These are phyloP conservation scores for Picea glauca DNA, from an alignment of 75 land plant species.

Conservation along the genomic window DNA sequence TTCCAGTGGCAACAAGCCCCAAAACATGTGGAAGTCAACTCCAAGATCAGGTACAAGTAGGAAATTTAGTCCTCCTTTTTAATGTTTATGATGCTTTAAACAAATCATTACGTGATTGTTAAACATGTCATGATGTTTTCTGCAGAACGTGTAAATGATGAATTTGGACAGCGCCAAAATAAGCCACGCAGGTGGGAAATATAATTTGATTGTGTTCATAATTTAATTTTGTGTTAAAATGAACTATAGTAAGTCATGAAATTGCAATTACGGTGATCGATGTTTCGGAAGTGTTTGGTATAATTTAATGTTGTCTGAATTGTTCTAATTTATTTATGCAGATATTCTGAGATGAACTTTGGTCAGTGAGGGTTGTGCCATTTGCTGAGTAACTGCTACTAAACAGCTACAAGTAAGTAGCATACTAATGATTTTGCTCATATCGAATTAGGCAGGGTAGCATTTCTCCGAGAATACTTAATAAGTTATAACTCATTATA, in stretches of 20 bases:
- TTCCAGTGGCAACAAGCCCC: background rate
- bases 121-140: background rate
- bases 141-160: conserved; percentile 50
- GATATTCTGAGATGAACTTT: conserved; percentile 82
- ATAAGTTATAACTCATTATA: background rate
- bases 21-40: conserved; percentile 9
- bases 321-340: conserved; percentile 18
- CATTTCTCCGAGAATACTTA: background rate
- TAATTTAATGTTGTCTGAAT: background rate
- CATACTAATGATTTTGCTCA: background rate
- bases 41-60: conserved; percentile 11
- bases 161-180: conserved; percentile 62
- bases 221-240: background rate
- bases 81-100: background rate
- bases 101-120: background rate
- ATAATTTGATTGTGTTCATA: background rate
- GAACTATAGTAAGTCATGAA: background rate
- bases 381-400: conserved; percentile 13
- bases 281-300: background rate
- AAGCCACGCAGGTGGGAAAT: conserved; percentile 58
- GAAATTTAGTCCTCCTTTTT: background rate
- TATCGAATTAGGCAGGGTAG: background rate
- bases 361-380: conserved; percentile 45
- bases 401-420: conserved; percentile 15
- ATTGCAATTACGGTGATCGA: background rate